Evolutionary conservation across 371 early-diverging fungal genomes (phyloP), one percentile per base, ranked within the genome.

Genomic region (Pancytospora philotis): DNA sequence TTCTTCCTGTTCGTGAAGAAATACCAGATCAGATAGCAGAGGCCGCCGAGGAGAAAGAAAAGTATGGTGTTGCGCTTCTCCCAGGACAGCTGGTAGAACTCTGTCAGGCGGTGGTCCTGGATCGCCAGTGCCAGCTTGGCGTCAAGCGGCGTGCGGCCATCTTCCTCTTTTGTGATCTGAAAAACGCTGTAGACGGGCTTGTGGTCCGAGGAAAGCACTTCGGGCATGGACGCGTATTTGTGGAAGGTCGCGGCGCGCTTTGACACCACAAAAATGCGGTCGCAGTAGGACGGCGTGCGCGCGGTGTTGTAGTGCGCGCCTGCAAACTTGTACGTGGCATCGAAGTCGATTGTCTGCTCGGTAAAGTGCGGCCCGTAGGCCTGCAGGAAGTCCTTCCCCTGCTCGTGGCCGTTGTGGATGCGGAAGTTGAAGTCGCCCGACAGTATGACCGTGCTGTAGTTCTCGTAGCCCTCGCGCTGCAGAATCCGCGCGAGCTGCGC

Each of bases 401-500:
- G 57, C 16, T 69, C 72, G 30, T 53, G 22, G 27, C 27, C n/a
- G 16, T 48, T 37, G 10, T 34, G 1, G 30, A 60, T 32, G 27
- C 72, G 57, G 50, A 72, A 72, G 53, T 72, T 72, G 28, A 72
- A 38, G 36, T 72, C 72, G 2, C 72, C 72, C 34, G 69, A 39
- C 1, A 72, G 13, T 22, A 72, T 16, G 19, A 66, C 35, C 25
- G 3, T 16, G 19, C 28, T 25, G 10, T 35, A 32, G 55, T 8
- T 56, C 27, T 19, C 16, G 38, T 55, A 37, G 19, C 50, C 49
- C 16, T 57, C 22, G 19, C 30, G 67, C 35, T 67, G 32, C 27
- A 72, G 51, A 31, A 72, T 58, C 25, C 30, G 34, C 25, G 34
- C 39, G 27, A 72, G 48, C 36, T 69, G 68, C 2, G 60, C 8